A percentile compares a stretch with the other conserved stretches of the same genome.
Evolutionary conservation across 2,329 filamentous ascomycete species (phyloP).

Genomic region (Nakataea oryzae): DNA sequence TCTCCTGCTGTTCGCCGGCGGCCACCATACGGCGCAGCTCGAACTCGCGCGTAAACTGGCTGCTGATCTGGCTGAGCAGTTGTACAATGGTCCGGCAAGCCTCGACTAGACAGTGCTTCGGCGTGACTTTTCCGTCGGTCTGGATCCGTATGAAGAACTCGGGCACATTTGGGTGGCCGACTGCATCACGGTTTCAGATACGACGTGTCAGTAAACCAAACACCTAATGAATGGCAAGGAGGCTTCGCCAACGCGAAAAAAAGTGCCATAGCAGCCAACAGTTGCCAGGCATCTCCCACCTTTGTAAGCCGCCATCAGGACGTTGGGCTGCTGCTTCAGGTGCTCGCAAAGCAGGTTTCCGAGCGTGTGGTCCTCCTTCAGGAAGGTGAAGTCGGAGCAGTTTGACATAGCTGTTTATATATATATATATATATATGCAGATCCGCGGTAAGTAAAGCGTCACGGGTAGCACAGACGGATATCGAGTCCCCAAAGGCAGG

Average conservation of each 20-base stretch:
- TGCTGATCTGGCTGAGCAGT: slow-evolving; percentile 68
- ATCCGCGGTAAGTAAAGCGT: neutral
- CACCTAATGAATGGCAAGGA: no score
- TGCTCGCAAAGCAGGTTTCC: slow-evolving; percentile 82
- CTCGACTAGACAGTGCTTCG: slow-evolving; percentile 77
- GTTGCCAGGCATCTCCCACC: slow-evolving; percentile 36
- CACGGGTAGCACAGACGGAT: neutral
- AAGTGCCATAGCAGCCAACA: no score
- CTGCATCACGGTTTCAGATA: slow-evolving; percentile 17
- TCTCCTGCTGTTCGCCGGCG: slow-evolving; percentile 45
- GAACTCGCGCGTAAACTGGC: slow-evolving; percentile 88
- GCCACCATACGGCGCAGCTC: slow-evolving; percentile 79
- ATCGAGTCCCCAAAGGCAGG: neutral
- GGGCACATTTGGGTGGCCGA: slow-evolving; percentile 50
- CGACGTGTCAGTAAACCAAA: neutral
- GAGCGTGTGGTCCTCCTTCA: slow-evolving; percentile 94
- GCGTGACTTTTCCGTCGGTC: slow-evolving; percentile 78
- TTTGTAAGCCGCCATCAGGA: slow-evolving; percentile 89
- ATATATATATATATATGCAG: no score
- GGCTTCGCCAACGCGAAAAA: no score
- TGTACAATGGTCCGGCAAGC: slow-evolving; percentile 75
- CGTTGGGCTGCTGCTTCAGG: slow-evolving; percentile 72
- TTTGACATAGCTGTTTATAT: slow-evolving; percentile 71
- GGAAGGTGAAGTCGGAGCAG: slow-evolving; percentile 88
- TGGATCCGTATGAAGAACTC: slow-evolving; percentile 68